A percentile compares a stretch with the other conserved stretches of the same genome.
phyloP scores from a whole-genome alignment of 2,329 filamentous ascomycete genomes.

The Xenosphaeropsis pyriputrescens region DNA sequence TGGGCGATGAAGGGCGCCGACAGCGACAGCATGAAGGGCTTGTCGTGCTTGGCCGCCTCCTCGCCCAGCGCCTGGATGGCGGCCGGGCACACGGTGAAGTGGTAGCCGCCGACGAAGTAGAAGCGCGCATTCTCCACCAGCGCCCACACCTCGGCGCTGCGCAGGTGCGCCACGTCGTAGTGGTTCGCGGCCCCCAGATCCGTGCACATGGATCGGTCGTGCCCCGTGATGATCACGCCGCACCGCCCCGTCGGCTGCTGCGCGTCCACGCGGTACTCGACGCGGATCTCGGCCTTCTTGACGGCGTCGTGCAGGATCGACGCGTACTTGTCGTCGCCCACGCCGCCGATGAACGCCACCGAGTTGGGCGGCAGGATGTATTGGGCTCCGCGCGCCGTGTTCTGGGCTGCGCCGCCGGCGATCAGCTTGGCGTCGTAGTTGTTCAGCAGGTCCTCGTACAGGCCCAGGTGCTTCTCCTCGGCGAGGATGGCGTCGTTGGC shows the following conservation, averaged over 20 bases:
- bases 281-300: constrained; percentile 74
- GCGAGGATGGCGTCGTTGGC: constrained; percentile 95
- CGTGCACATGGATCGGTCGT: constrained; percentile 89
- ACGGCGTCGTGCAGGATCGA: constrained; percentile 78
- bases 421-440: constrained; percentile 91
- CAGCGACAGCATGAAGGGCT: constrained; percentile 81
- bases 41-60: constrained; percentile 80
- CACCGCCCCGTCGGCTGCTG: constrained; percentile 79
- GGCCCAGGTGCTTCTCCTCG: constrained; percentile 72
- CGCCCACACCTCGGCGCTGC: constrained; percentile 81
- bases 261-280: constrained; percentile 88
- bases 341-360: constrained; percentile 85
- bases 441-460: constrained; percentile 89
- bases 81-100: constrained; percentile 88
- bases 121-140: constrained; percentile 77
- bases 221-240: constrained; percentile 90
- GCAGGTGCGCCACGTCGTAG: constrained; percentile 89
- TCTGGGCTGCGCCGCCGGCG: constrained; percentile 91
- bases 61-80: constrained; percentile 83
- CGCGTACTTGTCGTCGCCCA: constrained; percentile 92
- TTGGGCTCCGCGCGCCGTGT: constrained; percentile 90
- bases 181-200: constrained; percentile 93
- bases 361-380: constrained; percentile 86
- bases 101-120: constrained; percentile 92
- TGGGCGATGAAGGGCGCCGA: constrained; percentile 92